Evolutionary conservation across 768 basidiomycete species (phyloP).

Genomic region (Agrocybe pediades): DNA sequence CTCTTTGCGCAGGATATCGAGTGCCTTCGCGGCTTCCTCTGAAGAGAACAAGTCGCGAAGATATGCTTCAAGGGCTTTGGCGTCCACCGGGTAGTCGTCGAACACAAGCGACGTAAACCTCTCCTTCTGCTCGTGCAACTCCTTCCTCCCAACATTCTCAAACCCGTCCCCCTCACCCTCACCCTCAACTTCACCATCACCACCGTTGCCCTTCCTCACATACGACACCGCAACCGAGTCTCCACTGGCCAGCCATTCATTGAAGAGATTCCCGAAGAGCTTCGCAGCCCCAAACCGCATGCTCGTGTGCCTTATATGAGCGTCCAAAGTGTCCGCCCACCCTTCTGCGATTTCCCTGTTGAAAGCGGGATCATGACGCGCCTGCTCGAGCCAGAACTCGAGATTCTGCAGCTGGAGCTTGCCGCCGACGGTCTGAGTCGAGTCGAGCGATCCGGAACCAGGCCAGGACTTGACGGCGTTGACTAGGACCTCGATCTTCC

Average conservation of each 20-base stretch:
- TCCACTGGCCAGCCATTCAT: constrained; percentile 45
- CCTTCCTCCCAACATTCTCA: constrained; percentile 39
- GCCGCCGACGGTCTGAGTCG: constrained; percentile 18
- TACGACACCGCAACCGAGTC: constrained; percentile 35
- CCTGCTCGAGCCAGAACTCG: constrained; percentile 39
- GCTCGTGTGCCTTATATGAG: constrained; percentile 37
- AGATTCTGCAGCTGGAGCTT: constrained; percentile 22
- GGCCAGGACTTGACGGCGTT: constrained; percentile 37
- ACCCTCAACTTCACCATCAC: constrained; percentile 7
- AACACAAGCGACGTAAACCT: constrained; percentile 42
- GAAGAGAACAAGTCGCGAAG: constrained; percentile 38
- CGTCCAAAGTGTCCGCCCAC: constrained; percentile 40
- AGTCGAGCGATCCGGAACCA: constrained; percentile 31
- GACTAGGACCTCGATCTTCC: constrained; percentile 34
- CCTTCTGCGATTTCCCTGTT: constrained; percentile 32
- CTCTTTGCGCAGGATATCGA: constrained; percentile 31
- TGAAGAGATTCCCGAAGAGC: constrained; percentile 42
- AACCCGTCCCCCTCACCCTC: constrained; percentile 10
- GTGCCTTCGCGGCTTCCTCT: constrained; percentile 28
- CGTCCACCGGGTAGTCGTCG: constrained; percentile 35
- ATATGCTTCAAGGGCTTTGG: constrained; percentile 31
- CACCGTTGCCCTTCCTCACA: constrained; percentile 15
- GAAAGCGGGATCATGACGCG: constrained; percentile 42
- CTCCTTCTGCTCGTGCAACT: constrained; percentile 43
- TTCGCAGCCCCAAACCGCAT: constrained; percentile 41